Evolutionary conservation across 2,329 filamentous ascomycete genomes (phyloP), one percentile per base, ranked within the genome.

Genomic region (Cordyceps javanica): DNA sequence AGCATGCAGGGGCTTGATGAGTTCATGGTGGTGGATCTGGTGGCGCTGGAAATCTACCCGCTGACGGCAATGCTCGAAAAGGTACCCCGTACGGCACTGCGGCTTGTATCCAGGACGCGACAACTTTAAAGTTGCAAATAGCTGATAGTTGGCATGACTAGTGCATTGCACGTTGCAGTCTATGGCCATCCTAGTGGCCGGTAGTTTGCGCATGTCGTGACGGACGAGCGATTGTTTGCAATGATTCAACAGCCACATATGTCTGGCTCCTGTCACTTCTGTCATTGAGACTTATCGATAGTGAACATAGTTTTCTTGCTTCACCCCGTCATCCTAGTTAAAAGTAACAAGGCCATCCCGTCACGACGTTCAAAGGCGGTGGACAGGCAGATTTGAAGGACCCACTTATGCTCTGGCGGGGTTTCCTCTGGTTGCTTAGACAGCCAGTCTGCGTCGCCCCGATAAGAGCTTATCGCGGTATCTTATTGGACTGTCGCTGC

Each of bases 351-450:
- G n/a, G n/a, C n/a, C n/a, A n/a, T n/a, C n/a, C n/a, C 25, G 16
- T n/a, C 19, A 25, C 21, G 23, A 10, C 10, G 14, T 41, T 42
- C n/a, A 45, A 41, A 49, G 46, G 55, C 55, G 55, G 55, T 57
- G 55, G 46, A 50, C 21, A 36, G 5, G 30, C 6, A n/a, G 9
- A n/a, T 21, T 19, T 11, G 16, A 16, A 5, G 36, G 38, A 5
- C 30, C 55, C 45, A 16, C 45, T 57, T 51, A 38, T 44, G 2
- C 5, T 25, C 26, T 42, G 44, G 53, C 44, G 53, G 53, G 53
- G 53, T 9, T 32, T 46, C 41, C 6, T 34, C 32, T 50, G 53
- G 58, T 60, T 60, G 58, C 58, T 60, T 49, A 60, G 58, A 60
- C 58, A 60, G 57, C 58, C 48, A 32, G 4, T 21, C 7, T 50